Evolutionary conservation across 202 grass and related monocot species (phyloP).

Genomic region (Setaria italica): DNA sequence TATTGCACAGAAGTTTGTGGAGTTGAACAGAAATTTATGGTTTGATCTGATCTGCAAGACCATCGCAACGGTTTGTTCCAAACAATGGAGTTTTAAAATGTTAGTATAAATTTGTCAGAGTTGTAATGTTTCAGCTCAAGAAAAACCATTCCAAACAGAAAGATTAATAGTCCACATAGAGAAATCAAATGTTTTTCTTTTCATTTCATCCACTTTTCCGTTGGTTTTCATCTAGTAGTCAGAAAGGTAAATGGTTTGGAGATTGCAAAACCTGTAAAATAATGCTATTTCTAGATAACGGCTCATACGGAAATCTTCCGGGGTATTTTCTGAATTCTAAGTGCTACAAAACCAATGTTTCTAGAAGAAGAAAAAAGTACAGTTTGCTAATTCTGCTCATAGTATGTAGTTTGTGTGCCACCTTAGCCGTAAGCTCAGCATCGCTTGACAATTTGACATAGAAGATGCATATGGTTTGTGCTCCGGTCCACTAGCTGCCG

Average conservation of each 20-base stretch:
- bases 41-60: neutral
- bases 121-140: neutral
- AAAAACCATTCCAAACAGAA: neutral
- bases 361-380: too few relatives aligned
- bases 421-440: neutral
- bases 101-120: neutral
- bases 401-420: neutral
- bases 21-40: neutral
- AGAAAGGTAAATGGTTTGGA: neutral
- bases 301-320: too few relatives aligned
- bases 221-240: neutral
- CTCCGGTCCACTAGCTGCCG: constrained; percentile 12
- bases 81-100: neutral
- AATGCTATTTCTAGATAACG: too few relatives aligned
- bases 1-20: neutral
- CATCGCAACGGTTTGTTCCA: neutral
- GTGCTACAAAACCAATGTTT: too few relatives aligned
- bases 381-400: too few relatives aligned
- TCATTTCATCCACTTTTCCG: neutral
- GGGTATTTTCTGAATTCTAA: too few relatives aligned
- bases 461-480: neutral
- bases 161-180: neutral
- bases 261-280: neutral
- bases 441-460: neutral
- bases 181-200: neutral